These are phyloP conservation scores for Sporothrix mexicana DNA, from an alignment of 2,329 filamentous ascomycete species.

Conservation along the genomic window DNA sequence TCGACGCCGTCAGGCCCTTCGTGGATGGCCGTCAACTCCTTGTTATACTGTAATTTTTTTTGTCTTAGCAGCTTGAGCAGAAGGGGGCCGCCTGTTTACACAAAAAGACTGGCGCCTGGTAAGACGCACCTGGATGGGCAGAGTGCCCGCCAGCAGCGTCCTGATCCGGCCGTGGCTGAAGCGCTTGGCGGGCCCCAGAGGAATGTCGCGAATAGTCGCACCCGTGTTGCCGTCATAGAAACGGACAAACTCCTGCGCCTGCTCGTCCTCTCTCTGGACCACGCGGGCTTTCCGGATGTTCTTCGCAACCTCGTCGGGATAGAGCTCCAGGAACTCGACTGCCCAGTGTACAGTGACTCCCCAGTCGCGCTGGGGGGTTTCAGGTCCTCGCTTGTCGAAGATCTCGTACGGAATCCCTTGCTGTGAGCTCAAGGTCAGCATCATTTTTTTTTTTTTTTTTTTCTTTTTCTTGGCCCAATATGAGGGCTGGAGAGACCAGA, in stretches of 20 bases:
- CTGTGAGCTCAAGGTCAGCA: slow-evolving; percentile 9
- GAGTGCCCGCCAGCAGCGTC: slow-evolving; percentile 23
- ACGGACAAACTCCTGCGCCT: slow-evolving; percentile 23
- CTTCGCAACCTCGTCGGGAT: slow-evolving; percentile 17
- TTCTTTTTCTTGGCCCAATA: background rate
- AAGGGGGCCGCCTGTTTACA: background rate
- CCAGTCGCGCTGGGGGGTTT: slow-evolving; percentile 29
- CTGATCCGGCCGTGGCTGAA: slow-evolving; percentile 30
- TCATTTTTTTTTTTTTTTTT: background rate
- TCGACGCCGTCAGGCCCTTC: slow-evolving; percentile 25
- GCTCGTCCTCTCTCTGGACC: slow-evolving; percentile 28
- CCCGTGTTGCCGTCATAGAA: slow-evolving; percentile 29
- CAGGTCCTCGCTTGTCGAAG: slow-evolving; percentile 28
- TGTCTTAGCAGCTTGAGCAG: background rate
- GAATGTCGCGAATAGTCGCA: slow-evolving; percentile 26
- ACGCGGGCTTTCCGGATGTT: slow-evolving; percentile 19
- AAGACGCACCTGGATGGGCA: slow-evolving; percentile 27
- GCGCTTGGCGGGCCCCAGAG: slow-evolving; percentile 27
- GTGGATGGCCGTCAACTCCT: slow-evolving; percentile 12
- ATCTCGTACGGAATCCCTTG: slow-evolving; percentile 26
- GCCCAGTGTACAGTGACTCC: slow-evolving; percentile 29
- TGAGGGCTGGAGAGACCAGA: slow-evolving; percentile 13
- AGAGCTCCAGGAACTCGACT: slow-evolving; percentile 27
- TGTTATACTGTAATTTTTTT: slow-evolving; percentile 21
- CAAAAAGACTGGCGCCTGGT: background rate